phyloP scores from a whole-genome alignment of 2,329 filamentous ascomycete species.

The Calonectria hawksworthii region DNA sequence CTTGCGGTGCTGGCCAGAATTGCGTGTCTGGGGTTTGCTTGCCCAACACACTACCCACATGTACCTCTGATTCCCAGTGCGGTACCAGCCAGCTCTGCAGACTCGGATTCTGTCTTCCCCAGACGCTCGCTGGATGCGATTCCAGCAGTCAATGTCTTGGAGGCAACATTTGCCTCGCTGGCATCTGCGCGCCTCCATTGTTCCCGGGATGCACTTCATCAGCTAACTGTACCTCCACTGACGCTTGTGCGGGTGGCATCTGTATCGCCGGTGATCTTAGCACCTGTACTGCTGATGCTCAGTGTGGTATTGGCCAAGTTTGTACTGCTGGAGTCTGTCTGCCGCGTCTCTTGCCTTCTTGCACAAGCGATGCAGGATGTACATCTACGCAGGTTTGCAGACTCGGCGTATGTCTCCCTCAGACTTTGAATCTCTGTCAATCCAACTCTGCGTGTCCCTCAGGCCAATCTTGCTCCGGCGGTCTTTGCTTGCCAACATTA shows the following conservation, averaged over 20 bases:
- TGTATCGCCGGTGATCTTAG: constrained; percentile 11
- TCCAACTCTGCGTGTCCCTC: background rate
- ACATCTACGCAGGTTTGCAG: background rate
- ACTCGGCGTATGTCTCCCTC: constrained; percentile 17
- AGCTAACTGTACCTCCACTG: constrained; percentile 8
- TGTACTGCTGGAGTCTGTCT: constrained; percentile 18
- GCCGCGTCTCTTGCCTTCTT: constrained; percentile 7
- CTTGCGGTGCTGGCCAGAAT: background rate
- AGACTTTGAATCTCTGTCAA: background rate
- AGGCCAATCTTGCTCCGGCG: constrained; percentile 14
- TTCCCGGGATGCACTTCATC: constrained; percentile 8
- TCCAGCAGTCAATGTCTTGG: constrained; percentile 11
- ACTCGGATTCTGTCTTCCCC: constrained; percentile 19
- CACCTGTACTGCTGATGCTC: background rate
- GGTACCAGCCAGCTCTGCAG: constrained; percentile 18
- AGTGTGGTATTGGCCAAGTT: constrained; percentile 1
- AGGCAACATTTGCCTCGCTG: constrained; percentile 11
- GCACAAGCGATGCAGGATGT: constrained; percentile 12
- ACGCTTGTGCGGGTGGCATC: constrained; percentile 11
- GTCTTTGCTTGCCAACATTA: constrained; percentile 7
- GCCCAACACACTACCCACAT: constrained; percentile 1
- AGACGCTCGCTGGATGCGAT: background rate
- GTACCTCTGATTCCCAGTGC: constrained; percentile 16
- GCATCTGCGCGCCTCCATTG: constrained; percentile 16
- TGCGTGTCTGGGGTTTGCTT: constrained; percentile 20